Conservation (phyloP, 805 yeast genomes). For the Metschnikowia noctiluminum region DNA sequence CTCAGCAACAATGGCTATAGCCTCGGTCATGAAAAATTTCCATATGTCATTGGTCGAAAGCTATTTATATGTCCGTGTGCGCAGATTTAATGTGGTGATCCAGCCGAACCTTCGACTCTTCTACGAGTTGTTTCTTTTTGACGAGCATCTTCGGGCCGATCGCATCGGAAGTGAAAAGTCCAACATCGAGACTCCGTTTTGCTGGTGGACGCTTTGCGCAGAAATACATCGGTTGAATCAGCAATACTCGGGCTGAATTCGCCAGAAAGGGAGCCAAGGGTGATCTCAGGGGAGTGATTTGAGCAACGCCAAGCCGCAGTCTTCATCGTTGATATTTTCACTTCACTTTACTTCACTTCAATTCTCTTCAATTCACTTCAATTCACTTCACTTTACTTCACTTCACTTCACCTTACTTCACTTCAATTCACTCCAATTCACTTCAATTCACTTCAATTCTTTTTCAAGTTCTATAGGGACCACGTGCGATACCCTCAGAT, state of each 20-base stretch:
- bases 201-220: constrained; percentile 17
- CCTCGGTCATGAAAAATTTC: constrained; percentile 14
- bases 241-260: constrained; percentile 5
- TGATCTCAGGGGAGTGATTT: too few relatives aligned
- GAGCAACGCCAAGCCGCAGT: too few relatives aligned
- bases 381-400: not conserved
- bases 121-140: constrained; percentile 16
- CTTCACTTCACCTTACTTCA: too few relatives aligned
- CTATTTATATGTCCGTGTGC: constrained; percentile 15
- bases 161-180: not conserved
- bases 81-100: constrained; percentile 23
- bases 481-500: not conserved
- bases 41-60: constrained; percentile 12
- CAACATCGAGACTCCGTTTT: not conserved
- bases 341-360: not conserved
- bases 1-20: constrained; percentile 13
- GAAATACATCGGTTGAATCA: constrained; percentile 15
- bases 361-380: not conserved
- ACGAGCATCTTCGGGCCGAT: constrained; percentile 15
- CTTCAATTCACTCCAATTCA: not conserved
- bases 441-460: not conserved
- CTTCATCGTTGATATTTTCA: too few relatives aligned
- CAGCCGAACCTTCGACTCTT: constrained; percentile 43
- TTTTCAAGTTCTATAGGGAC: not conserved
- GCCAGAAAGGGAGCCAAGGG: too few relatives aligned